Conservation (phyloP, 1,284 basidiomycete genomes). For the Apiotrichum veenhuisii region DNA sequence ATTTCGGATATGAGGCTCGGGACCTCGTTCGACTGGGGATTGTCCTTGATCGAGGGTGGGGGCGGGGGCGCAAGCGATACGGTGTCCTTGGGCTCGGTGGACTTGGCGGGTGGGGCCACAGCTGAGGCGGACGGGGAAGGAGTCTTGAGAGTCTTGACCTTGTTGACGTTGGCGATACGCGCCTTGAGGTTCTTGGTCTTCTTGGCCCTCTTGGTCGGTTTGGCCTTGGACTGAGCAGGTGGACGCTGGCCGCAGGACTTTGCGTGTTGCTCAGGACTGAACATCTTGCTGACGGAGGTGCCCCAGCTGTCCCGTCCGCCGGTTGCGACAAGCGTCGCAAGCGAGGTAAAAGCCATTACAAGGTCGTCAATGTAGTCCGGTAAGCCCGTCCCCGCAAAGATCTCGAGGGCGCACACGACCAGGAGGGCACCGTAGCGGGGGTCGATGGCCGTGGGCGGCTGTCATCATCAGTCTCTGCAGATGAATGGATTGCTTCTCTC, state of each 20-base stretch:
- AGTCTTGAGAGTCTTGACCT: too few relatives aligned
- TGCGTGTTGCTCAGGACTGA: too few relatives aligned
- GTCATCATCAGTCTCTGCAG: not conserved
- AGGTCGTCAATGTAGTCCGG: not conserved
- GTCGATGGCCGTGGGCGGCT: not conserved
- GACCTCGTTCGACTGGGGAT: too few relatives aligned
- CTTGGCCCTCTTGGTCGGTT: too few relatives aligned
- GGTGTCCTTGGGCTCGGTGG: too few relatives aligned
- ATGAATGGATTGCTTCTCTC: not conserved
- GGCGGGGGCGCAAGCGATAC: too few relatives aligned
- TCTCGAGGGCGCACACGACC: not conserved
- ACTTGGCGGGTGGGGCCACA: not conserved
- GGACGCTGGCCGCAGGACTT: too few relatives aligned
- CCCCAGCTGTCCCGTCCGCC: not conserved
- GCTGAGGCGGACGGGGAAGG: too few relatives aligned
- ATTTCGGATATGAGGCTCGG: not conserved
- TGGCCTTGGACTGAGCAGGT: not conserved
- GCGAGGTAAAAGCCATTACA: not conserved
- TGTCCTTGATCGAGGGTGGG: too few relatives aligned
- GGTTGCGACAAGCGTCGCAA: not conserved
- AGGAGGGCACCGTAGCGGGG: not conserved
- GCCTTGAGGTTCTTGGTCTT: slow-evolving; percentile 1
- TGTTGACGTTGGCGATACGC: not conserved
- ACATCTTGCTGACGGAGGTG: not conserved
- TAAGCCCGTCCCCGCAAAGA: not conserved